Conservation (phyloP, 2,329 filamentous ascomycete genomes). For the Incumbomyces lentus region DNA sequence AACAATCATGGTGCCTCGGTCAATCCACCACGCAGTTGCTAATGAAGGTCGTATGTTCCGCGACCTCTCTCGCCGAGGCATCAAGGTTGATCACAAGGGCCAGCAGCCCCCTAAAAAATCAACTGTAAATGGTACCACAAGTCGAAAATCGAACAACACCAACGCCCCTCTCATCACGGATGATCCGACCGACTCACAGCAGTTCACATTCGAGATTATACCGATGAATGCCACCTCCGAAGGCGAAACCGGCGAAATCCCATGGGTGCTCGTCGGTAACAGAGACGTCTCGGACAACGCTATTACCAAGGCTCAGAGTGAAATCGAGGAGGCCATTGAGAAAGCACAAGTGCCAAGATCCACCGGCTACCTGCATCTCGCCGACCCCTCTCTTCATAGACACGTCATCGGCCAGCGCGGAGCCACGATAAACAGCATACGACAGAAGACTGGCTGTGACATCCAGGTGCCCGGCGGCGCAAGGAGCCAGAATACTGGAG, state of each 20-base stretch:
- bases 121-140: conserved; percentile 21
- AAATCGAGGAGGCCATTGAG: conserved; percentile 62
- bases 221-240: conserved; percentile 19
- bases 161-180: conserved; percentile 83
- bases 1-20: conserved; percentile 71
- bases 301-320: conserved; percentile 68
- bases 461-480: conserved; percentile 78
- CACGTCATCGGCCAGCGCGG: conserved; percentile 83
- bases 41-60: conserved; percentile 94
- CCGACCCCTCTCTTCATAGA: conserved; percentile 80
- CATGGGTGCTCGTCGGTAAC: conserved; percentile 77
- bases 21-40: conserved; percentile 71
- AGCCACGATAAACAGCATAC: conserved; percentile 83
- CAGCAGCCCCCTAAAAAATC: conserved; percentile 65
- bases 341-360: conserved; percentile 41
- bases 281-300: conserved; percentile 50
- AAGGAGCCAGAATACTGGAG: conserved; percentile 42
- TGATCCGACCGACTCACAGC: conserved; percentile 54
- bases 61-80: conserved; percentile 72
- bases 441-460: conserved; percentile 83
- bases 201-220: conserved; percentile 75
- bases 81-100: conserved; percentile 85
- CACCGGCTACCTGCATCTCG: conserved; percentile 78
- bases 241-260: conserved; percentile 37
- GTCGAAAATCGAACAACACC: conserved; percentile 43